Conservation (phyloP, 2,329 filamentous ascomycete species). For the Ophiostoma novo-ulmi region DNA sequence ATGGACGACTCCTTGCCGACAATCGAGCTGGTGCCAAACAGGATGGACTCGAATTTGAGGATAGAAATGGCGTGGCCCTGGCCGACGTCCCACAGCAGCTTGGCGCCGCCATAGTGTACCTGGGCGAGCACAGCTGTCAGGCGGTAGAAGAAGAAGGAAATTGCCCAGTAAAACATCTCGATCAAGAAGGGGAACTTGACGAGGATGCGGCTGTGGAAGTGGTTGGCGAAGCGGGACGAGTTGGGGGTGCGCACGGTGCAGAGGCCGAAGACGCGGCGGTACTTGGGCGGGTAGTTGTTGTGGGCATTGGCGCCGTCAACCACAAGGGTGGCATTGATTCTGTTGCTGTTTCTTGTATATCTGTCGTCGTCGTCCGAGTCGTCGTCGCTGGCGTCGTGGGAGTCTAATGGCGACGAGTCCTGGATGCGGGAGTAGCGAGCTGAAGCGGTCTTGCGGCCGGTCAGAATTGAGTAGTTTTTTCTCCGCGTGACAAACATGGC, state of each 20-base stretch:
- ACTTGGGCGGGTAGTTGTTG: slow-evolving; percentile 14
- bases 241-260: slow-evolving; percentile 46
- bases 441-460: neutral
- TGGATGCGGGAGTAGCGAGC: neutral
- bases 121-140: slow-evolving; percentile 51
- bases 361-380: neutral
- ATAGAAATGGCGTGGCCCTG: slow-evolving; percentile 42
- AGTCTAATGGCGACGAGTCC: neutral
- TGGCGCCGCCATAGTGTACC: slow-evolving; percentile 46
- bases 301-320: neutral
- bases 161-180: slow-evolving; percentile 69
- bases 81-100: slow-evolving; percentile 42
- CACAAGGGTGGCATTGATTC: neutral
- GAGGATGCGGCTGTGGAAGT: slow-evolving; percentile 55
- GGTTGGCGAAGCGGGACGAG: slow-evolving; percentile 52
- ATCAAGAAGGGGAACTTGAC: slow-evolving; percentile 63
- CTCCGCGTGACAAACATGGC: slow-evolving; percentile 22
- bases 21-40: slow-evolving; percentile 29
- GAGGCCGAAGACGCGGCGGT: slow-evolving; percentile 29
- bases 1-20: slow-evolving; percentile 36
- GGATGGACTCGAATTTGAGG: slow-evolving; percentile 38
- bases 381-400: neutral
- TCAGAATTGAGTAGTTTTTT: slow-evolving; percentile 17
- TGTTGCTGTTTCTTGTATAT: neutral
- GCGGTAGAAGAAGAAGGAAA: slow-evolving; percentile 61